Base-by-base conservation (phyloP, 352 stramenopile species). In the Phytophthora tubulina region DNA sequence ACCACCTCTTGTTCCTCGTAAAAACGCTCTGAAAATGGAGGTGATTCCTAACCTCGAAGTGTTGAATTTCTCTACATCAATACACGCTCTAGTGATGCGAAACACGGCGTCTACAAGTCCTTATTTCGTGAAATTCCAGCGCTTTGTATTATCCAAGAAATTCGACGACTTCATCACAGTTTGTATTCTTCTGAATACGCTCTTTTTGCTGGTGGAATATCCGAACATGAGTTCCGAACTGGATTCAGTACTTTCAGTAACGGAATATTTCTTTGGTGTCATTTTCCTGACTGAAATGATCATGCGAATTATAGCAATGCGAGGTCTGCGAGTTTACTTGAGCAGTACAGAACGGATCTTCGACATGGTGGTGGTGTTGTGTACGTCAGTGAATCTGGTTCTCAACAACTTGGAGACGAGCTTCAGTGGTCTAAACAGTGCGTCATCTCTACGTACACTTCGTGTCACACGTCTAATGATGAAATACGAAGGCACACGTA, bases 401-500 rank as follows among this genome's bases (percentile, higher is more conserved):
- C 71, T 94, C 21, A 93, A 89, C 63, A 87, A 90, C 30, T 55
- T 89, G 45, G 64, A 81, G 27, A 63, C 76, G 45, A 79, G 74
- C 6, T 91, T 88, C 46, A 91, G 73, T 31, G 82, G 82, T 0
- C 76, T 95, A 8, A 91, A 93, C 69, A 88, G 75, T 46, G 79
- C 78, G 21, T 93, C 87, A 2, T 93, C 85, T 0, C 63, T 94
- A 55, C 82, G 87, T 7, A 94, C 87, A 17, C 73, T 94, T 30
- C 85, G 87, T 70, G 84, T 93, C 2, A 84, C 73, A 11, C 79
- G 87, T 7, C 72, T 94, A 42, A 93, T 93, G 85, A 84, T 93
- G 75, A 93, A 93, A 67, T 94, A 84, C 70, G 85, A 93, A 21
- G 87, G 87, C 42, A 92, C 87, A 7, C 79, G 85, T 17, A 94